Conservation (phyloP, 257 asterid species). For the Rhazya stricta region DNA sequence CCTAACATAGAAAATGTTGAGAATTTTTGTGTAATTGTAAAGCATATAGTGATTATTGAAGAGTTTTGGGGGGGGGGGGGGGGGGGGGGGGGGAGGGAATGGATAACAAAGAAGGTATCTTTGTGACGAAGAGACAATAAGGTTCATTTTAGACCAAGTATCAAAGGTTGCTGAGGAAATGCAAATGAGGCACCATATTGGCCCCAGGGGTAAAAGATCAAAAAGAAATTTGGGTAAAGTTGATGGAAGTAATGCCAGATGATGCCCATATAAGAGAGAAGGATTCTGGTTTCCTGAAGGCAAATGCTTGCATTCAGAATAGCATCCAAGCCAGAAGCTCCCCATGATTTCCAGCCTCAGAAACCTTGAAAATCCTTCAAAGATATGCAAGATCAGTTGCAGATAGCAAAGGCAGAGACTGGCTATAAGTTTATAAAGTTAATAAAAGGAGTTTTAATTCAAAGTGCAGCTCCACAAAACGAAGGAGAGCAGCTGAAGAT, state of each 20-base stretch:
- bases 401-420: neutral
- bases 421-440: neutral
- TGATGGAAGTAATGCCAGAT: neutral
- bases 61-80: neutral
- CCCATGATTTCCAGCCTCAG: no score
- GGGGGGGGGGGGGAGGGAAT: neutral
- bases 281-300: neutral
- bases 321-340: neutral
- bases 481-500: neutral
- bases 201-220: neutral
- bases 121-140: neutral
- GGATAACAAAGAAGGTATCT: neutral
- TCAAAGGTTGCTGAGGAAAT: neutral
- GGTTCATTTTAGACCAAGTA: neutral
- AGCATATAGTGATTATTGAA: neutral
- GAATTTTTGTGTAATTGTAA: neutral
- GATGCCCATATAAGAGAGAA: neutral
- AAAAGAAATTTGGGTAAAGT: neutral
- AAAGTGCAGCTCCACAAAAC: neutral
- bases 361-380: neutral
- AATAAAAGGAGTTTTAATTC: neutral
- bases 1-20: neutral
- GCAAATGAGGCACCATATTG: neutral
- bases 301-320: neutral
- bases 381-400: neutral